A percentile compares a stretch with the other conserved stretches of the same genome.
Evolutionary conservation across 1,284 basidiomycete species (phyloP).

Genomic region (Microbotryum violaceum): DNA sequence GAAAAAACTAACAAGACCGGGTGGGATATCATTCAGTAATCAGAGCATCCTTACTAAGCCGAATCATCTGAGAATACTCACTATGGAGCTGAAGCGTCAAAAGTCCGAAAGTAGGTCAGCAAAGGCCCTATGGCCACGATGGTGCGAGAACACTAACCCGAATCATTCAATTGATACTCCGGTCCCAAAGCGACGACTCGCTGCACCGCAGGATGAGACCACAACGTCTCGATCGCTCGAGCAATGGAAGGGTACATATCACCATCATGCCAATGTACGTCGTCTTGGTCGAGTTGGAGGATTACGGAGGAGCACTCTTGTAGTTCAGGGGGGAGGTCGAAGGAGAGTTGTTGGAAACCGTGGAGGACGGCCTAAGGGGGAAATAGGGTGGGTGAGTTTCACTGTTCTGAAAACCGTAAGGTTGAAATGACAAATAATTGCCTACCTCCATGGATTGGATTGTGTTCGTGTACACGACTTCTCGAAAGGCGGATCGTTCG

Average conservation of each 20-base stretch:
- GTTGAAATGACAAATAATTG: too few species aligned
- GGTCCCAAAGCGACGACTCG: slow-evolving; percentile 36
- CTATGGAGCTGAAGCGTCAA: slow-evolving; percentile 4
- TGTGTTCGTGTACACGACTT: slow-evolving; percentile 93
- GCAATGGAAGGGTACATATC: slow-evolving; percentile 13
- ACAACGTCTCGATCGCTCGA: slow-evolving; percentile 36
- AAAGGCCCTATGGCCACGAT: too few species aligned
- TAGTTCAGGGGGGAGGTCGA: slow-evolving; percentile 30
- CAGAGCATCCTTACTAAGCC: too few species aligned
- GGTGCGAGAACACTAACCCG: neutral
- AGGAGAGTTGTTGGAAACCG: slow-evolving; percentile 34
- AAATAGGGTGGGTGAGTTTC: slow-evolving; percentile 5
- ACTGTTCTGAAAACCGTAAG: neutral
- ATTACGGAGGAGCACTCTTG: slow-evolving; percentile 36
- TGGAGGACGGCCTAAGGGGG: slow-evolving; percentile 5
- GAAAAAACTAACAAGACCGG: too few species aligned
- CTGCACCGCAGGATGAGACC: slow-evolving; percentile 36
- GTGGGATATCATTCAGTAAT: too few species aligned
- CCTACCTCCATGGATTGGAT: slow-evolving; percentile 29
- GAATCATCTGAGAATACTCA: neutral
- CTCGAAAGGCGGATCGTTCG: slow-evolving; percentile 88
- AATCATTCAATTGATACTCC: slow-evolving; percentile 41
- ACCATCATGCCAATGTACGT: slow-evolving; percentile 10
- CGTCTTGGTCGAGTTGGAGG: slow-evolving; percentile 36
- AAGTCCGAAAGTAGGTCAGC: too few species aligned